Evolutionary conservation across 768 basidiomycete genomes (phyloP).

Genomic region (Pulveroboletus sp.): DNA sequence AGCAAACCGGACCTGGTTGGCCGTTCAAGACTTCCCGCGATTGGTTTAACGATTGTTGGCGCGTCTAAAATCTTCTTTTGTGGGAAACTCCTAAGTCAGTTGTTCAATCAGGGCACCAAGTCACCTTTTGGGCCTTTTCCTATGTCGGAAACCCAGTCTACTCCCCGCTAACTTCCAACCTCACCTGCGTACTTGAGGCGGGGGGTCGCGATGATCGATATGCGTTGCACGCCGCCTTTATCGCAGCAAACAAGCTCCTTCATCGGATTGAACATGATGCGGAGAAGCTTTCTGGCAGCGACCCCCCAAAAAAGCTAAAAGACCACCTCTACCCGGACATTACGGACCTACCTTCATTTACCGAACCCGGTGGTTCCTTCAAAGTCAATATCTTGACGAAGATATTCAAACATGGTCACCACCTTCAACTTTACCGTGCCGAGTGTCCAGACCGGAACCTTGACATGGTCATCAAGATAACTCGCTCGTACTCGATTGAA

Average conservation of each 20-base stretch:
- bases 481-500: not conserved
- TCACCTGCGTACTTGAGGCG: not conserved
- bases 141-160: no score
- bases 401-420: no score
- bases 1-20: not conserved
- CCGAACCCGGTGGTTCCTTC: not conserved
- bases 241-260: not conserved
- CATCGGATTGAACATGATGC: not conserved
- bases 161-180: not conserved
- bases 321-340: not conserved
- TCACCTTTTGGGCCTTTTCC: not conserved
- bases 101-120: not conserved
- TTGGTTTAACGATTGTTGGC: not conserved
- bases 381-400: no score
- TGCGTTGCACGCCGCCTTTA: not conserved
- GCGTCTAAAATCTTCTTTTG: not conserved
- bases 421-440: no score
- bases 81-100: no score
- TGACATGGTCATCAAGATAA: not conserved
- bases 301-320: not conserved
- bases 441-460: no score
- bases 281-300: not conserved
- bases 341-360: not conserved
- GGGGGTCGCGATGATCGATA: not conserved
- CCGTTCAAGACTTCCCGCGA: not conserved